Percentiles rank a stretch among this genome's conserved stretches.
Evolutionary conservation across 1,284 basidiomycete genomes (phyloP).

Genomic region (Clitocybe nebularis): DNA sequence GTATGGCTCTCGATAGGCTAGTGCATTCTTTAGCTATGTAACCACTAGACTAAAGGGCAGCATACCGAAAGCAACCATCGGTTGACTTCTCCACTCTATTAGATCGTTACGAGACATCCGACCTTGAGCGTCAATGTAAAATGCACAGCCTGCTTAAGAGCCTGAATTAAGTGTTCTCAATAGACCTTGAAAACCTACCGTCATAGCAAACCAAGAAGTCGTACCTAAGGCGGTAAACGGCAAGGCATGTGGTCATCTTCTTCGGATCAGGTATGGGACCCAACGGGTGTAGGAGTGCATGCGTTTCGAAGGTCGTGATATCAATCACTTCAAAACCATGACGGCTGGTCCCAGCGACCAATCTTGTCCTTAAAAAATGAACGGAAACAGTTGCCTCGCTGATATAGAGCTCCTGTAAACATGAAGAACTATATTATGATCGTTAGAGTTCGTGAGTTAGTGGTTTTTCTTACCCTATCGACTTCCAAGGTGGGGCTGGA

Average conservation of each 20-base stretch:
- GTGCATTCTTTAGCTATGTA: background rate
- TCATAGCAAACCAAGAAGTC: slow-evolving; percentile 14
- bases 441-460: no score
- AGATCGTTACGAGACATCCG: background rate
- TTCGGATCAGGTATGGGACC: background rate
- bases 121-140: slow-evolving; percentile 10
- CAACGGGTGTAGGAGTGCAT: slow-evolving; percentile 13
- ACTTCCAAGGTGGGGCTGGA: no score
- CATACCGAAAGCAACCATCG: slow-evolving; percentile 10
- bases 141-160: slow-evolving; percentile 5
- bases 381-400: slow-evolving; percentile 12
- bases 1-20: slow-evolving; percentile 14
- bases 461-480: no score
- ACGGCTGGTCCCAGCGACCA: slow-evolving; percentile 14
- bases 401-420: slow-evolving; percentile 16
- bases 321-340: slow-evolving; percentile 17
- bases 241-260: slow-evolving; percentile 10
- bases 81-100: slow-evolving; percentile 8
- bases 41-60: background rate
- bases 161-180: background rate
- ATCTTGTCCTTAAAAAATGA: slow-evolving; percentile 13
- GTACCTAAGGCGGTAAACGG: slow-evolving; percentile 5
- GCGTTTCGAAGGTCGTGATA: slow-evolving; percentile 11
- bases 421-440: no score
- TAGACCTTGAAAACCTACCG: slow-evolving; percentile 5